phyloP scores from a whole-genome alignment of 305 asterid genomes.

The Fraxinus ornus region DNA sequence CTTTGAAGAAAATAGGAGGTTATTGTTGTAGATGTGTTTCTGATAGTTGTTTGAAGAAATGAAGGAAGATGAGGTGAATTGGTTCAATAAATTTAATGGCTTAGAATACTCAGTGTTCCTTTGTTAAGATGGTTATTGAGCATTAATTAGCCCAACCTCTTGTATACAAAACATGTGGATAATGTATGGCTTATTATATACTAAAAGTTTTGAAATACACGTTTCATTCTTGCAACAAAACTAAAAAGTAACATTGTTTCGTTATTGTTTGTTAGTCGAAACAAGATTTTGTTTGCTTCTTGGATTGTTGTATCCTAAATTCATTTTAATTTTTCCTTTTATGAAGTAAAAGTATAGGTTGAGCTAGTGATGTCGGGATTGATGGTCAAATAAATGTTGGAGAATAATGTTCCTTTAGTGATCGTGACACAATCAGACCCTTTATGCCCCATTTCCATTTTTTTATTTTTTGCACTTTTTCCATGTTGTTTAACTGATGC shows the following conservation, averaged over 20 bases:
- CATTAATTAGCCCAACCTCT: neutral
- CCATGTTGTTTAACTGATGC: neutral
- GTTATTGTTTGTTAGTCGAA: neutral
- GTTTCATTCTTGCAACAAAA: neutral
- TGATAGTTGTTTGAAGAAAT: neutral
- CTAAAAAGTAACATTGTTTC: neutral
- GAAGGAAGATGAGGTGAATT: neutral
- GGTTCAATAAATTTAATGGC: neutral
- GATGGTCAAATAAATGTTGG: neutral
- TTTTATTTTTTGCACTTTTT: conserved; percentile 8
- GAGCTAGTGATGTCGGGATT: neutral
- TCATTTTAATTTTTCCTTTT: neutral
- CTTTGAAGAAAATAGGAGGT: neutral
- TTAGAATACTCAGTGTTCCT: neutral
- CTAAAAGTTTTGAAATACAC: neutral
- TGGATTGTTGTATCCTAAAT: conserved; percentile 2
- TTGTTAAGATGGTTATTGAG: neutral
- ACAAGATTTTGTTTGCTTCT: neutral
- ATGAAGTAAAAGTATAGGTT: neutral
- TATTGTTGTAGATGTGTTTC: neutral
- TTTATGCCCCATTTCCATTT: neutral
- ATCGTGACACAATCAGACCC: neutral
- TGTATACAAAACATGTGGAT: neutral
- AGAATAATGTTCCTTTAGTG: neutral
- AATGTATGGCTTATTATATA: neutral